These are phyloP conservation scores for Cicer cuneatum DNA, from an alignment of 306 rosid species.

Conservation along the genomic window DNA sequence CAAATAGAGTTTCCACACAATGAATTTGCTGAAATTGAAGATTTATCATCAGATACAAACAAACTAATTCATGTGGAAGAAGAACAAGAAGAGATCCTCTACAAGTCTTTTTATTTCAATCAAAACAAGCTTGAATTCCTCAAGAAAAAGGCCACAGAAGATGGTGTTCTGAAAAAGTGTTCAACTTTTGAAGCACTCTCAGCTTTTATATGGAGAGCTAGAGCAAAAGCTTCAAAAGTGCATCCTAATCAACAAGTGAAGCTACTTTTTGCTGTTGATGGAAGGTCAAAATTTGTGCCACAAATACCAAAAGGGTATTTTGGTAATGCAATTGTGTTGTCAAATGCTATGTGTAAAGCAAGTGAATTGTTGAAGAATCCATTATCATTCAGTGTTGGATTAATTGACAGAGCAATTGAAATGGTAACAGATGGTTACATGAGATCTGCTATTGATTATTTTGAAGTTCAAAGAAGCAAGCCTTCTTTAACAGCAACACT, in stretches of 20 bases:
- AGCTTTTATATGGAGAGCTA: slow-evolving; percentile 80
- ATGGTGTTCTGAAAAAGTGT: slow-evolving; percentile 63
- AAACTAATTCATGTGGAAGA: slow-evolving; percentile 49
- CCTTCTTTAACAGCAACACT: slow-evolving; percentile 77
- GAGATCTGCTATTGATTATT: slow-evolving; percentile 82
- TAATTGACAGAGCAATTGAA: slow-evolving; percentile 58
- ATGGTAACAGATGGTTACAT: slow-evolving; percentile 66
- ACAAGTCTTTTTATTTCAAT: slow-evolving; percentile 63
- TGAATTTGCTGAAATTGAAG: slow-evolving; percentile 75
- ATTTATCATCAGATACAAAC: slow-evolving; percentile 60
- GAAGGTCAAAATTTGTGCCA: slow-evolving; percentile 69
- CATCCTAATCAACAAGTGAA: slow-evolving; percentile 66
- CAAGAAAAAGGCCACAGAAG: slow-evolving; percentile 64
- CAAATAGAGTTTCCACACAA: slow-evolving; percentile 58
- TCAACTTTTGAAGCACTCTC: slow-evolving; percentile 72
- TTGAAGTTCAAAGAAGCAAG: slow-evolving; percentile 73
- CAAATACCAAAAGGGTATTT: slow-evolving; percentile 69
- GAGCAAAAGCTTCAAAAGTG: slow-evolving; percentile 71
- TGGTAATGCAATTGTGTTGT: slow-evolving; percentile 81
- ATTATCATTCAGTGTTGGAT: slow-evolving; percentile 57
- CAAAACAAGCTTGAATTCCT: slow-evolving; percentile 59
- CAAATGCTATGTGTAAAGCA: slow-evolving; percentile 62
- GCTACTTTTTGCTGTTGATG: slow-evolving; percentile 89
- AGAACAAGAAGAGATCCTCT: slow-evolving; percentile 58
- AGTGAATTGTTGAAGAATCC: slow-evolving; percentile 62